These are phyloP conservation scores for Coniochaeta prunicola DNA, from an alignment of 2,329 filamentous ascomycete species.

Conservation along the genomic window DNA sequence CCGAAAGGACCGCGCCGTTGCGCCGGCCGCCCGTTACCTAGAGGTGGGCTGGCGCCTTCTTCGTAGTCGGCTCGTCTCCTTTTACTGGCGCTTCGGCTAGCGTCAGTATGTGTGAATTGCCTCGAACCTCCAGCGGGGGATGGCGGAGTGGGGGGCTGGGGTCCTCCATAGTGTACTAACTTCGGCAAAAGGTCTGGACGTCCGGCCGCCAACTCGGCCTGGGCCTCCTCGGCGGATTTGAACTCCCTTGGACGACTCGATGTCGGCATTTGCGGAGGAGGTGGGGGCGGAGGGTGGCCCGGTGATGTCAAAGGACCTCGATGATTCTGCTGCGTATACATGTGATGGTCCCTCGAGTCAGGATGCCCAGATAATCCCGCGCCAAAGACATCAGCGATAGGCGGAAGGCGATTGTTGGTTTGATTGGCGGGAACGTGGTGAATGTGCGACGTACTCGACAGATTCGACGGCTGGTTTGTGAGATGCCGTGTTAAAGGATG, in stretches of 20 bases:
- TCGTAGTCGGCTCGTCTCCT: conserved; percentile 90
- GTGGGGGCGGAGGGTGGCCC: conserved; percentile 54
- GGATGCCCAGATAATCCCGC: conserved; percentile 62
- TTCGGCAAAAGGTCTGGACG: conserved; percentile 86
- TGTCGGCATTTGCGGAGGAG: conserved; percentile 36
- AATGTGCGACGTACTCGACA: conserved; percentile 81
- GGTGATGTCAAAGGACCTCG: conserved; percentile 71
- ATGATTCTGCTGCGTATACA: conserved; percentile 53
- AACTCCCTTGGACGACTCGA: conserved; percentile 73
- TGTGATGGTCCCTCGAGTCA: conserved; percentile 40
- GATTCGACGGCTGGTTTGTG: conserved; percentile 72
- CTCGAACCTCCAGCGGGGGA: conserved; percentile 44
- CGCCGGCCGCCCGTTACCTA: conserved; percentile 64
- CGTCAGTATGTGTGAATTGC: conserved; percentile 34
- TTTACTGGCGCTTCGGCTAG: conserved; percentile 55
- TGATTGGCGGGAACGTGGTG: conserved; percentile 84
- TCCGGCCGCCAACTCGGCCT: conserved; percentile 84
- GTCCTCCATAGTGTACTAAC: conserved; percentile 89
- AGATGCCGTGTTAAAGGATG: conserved; percentile 71
- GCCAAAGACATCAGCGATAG: conserved; percentile 91
- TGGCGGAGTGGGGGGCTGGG: conserved; percentile 87
- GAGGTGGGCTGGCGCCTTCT: conserved; percentile 78
- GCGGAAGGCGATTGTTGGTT: conserved; percentile 85
- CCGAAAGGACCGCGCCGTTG: conserved; percentile 65
- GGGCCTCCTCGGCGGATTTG: conserved; percentile 91